Conservation (phyloP, 139 green algal species). For the Ettlia oleoabundans region DNA sequence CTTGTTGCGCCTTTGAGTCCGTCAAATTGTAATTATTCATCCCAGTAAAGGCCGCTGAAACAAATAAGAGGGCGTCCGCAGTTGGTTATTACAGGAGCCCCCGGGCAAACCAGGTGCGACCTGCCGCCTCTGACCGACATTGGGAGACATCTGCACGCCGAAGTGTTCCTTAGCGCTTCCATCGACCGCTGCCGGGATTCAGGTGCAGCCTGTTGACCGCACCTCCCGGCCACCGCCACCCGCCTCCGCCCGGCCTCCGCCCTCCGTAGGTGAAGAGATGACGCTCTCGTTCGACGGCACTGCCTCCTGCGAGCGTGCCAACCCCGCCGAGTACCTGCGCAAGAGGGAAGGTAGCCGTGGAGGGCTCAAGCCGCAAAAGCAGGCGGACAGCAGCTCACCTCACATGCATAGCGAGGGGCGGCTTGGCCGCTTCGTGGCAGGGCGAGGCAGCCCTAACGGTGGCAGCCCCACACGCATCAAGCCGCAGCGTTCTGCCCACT, state of each 20-base stretch:
- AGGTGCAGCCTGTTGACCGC: too few relatives aligned
- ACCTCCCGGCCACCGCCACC: not conserved
- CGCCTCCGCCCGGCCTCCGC: too few relatives aligned
- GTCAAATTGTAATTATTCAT: too few relatives aligned
- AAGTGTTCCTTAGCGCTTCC: too few relatives aligned
- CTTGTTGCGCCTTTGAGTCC: not conserved
- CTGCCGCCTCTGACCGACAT: too few relatives aligned
- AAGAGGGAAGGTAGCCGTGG: constrained; percentile 33
- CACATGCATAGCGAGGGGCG: too few relatives aligned
- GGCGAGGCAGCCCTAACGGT: not conserved
- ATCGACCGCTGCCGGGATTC: too few relatives aligned
- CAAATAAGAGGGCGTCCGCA: too few relatives aligned
- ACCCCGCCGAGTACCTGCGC: constrained; percentile 14
- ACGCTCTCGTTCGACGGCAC: constrained; percentile 6
- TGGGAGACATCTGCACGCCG: too few relatives aligned
- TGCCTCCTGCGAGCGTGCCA: constrained; percentile 11
- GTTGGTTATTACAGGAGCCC: too few relatives aligned
- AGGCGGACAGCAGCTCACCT: not conserved
- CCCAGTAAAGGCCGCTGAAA: too few relatives aligned
- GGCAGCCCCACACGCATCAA: not conserved
- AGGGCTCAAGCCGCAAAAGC: constrained; percentile 8
- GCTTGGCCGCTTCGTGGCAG: not conserved
- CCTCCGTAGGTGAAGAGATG: not conserved
- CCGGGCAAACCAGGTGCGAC: too few relatives aligned
- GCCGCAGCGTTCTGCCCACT: constrained; percentile 46